Percentiles rank a stretch among this genome's conserved stretches.
phyloP scores from a whole-genome alignment of 2,329 filamentous ascomycete species.

The Ophiostoma sp. region DNA sequence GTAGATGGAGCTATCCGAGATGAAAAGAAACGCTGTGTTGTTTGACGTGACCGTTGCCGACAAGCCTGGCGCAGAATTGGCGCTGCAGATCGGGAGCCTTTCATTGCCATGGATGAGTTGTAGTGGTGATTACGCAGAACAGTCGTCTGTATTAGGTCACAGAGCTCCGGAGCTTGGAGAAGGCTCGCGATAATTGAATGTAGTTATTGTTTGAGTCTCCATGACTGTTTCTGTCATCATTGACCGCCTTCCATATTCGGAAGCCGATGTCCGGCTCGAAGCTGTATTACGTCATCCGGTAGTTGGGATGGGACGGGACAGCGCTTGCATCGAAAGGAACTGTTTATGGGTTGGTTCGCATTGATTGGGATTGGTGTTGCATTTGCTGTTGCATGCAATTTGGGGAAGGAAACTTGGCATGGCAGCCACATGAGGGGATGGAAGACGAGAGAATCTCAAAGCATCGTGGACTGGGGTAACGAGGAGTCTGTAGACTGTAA shows the following conservation, averaged over 20 bases:
- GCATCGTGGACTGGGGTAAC: background rate
- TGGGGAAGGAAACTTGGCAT: background rate
- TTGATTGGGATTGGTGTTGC: too few species aligned
- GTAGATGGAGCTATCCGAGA: background rate
- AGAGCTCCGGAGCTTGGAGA: background rate
- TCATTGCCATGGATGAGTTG: slow-evolving; percentile 12
- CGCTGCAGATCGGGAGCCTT: slow-evolving; percentile 18
- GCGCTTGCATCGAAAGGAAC: too few species aligned
- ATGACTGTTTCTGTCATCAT: slow-evolving; percentile 10
- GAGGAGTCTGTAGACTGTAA: too few species aligned
- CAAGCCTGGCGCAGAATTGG: slow-evolving; percentile 21
- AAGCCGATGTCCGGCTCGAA: background rate
- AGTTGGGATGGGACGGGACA: too few species aligned
- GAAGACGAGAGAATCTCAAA: background rate
- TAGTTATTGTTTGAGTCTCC: background rate
- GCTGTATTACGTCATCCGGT: background rate
- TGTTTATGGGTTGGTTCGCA: too few species aligned
- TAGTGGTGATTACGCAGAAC: background rate
- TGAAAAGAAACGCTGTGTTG: background rate
- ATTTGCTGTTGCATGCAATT: background rate
- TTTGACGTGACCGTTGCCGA: slow-evolving; percentile 5
- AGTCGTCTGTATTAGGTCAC: background rate
- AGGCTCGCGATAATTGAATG: background rate
- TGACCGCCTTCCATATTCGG: slow-evolving; percentile 19
- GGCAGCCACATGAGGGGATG: background rate